These are phyloP conservation scores for Neopestalotiopsis sp. DNA, from an alignment of 2,329 filamentous ascomycete species.

Conservation along the genomic window DNA sequence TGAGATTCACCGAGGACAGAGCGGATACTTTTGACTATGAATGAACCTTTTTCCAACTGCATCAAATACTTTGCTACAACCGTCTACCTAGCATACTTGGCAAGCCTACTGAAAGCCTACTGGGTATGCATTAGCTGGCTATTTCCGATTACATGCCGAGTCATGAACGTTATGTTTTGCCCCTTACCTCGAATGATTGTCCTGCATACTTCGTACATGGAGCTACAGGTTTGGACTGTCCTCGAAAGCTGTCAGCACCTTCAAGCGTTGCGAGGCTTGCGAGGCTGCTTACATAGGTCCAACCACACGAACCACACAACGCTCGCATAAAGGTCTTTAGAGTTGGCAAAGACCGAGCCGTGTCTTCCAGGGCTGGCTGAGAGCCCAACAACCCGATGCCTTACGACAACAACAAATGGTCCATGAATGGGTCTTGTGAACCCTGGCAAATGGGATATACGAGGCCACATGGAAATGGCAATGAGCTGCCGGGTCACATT, in stretches of 20 bases:
- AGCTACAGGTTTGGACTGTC: neutral
- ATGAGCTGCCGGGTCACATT: neutral
- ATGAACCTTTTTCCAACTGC: neutral
- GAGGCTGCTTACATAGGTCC: no score
- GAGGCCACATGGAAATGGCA: neutral
- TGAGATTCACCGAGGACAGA: neutral
- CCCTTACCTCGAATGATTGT: no score
- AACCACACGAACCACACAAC: no score
- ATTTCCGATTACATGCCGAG: neutral
- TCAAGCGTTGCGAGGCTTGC: neutral
- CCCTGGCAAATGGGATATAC: neutral
- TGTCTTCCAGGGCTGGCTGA: neutral
- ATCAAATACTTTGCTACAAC: neutral
- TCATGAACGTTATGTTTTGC: neutral
- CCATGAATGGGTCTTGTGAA: no score
- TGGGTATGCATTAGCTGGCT: neutral
- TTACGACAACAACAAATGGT: neutral
- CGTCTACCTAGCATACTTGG: neutral
- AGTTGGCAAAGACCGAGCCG: neutral
- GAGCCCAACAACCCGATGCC: neutral
- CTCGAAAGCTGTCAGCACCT: neutral
- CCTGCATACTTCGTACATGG: neutral
- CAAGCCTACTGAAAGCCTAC: neutral
- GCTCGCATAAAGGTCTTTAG: neutral
- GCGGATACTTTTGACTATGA: neutral